These are phyloP conservation scores for Ophiostoma pallidulum DNA, from an alignment of 2,329 filamentous ascomycete genomes.

Conservation along the genomic window DNA sequence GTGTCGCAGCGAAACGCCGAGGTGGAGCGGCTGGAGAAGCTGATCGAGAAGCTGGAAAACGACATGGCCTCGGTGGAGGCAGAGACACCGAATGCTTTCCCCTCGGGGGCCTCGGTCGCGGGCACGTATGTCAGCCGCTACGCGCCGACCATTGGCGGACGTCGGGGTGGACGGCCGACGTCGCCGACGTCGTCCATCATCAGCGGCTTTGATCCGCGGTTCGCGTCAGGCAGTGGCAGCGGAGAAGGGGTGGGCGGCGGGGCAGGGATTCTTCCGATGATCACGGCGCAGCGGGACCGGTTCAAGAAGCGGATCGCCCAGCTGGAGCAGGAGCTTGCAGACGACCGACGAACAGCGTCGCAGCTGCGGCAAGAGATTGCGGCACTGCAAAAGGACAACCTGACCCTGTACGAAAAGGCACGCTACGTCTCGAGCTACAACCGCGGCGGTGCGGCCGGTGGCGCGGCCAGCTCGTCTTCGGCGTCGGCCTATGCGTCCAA, in stretches of 20 bases:
- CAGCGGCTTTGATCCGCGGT: constrained; percentile 76
- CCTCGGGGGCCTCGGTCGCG: constrained; percentile 83
- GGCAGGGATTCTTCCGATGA: constrained; percentile 91
- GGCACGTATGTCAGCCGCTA: constrained; percentile 81
- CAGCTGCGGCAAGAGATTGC: constrained; percentile 84
- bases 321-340: constrained; percentile 81
- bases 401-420: constrained; percentile 95
- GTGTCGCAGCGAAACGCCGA: constrained; percentile 76
- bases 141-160: constrained; percentile 47
- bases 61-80: constrained; percentile 83
- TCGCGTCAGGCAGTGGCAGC: constrained; percentile 21
- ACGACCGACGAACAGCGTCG: constrained; percentile 71
- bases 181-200: constrained; percentile 98
- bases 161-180: constrained; percentile 38
- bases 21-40: constrained; percentile 70
- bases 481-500: constrained; percentile 57
- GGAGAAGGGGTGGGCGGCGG: constrained; percentile 62
- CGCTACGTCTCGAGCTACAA: constrained; percentile 93
- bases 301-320: constrained; percentile 95
- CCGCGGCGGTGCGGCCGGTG: constrained; percentile 40
- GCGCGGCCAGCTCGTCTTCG: constrained; percentile 45
- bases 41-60: constrained; percentile 84
- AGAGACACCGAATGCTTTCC: constrained; percentile 73
- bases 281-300: constrained; percentile 92
- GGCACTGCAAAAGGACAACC: constrained; percentile 88